Evolutionary conservation across 257 asterid species (phyloP).

Genomic region (Agastache rugosa): DNA sequence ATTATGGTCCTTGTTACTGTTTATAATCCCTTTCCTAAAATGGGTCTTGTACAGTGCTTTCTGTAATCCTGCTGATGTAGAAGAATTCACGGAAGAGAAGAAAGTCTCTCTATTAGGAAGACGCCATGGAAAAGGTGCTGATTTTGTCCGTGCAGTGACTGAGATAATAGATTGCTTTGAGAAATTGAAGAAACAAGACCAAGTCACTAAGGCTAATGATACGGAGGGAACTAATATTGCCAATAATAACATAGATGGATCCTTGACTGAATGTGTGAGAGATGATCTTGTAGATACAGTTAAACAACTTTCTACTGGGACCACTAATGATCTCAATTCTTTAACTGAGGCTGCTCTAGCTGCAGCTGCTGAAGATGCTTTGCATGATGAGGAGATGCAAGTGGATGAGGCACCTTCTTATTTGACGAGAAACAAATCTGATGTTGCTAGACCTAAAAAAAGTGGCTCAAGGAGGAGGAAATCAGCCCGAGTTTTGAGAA

Average conservation of each 20-base stretch:
- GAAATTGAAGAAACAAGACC: constrained; percentile 65
- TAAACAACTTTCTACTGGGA: constrained; percentile 45
- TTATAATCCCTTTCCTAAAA: neutral
- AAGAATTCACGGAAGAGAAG: constrained; percentile 91
- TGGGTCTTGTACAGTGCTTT: constrained; percentile 71
- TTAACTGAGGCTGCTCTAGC: constrained; percentile 65
- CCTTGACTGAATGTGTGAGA: constrained; percentile 46
- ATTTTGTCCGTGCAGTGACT: constrained; percentile 77
- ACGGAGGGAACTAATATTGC: constrained; percentile 45
- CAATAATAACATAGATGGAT: constrained; percentile 49
- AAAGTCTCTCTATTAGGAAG: constrained; percentile 74
- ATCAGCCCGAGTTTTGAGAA: constrained; percentile 62
- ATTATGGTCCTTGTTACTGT: constrained; percentile 20
- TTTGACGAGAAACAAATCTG: constrained; percentile 58
- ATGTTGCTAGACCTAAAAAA: constrained; percentile 47
- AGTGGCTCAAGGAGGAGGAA: constrained; percentile 50
- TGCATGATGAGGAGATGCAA: constrained; percentile 49
- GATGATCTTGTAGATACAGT: constrained; percentile 44
- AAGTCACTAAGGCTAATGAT: constrained; percentile 40
- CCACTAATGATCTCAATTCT: constrained; percentile 53
- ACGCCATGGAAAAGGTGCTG: constrained; percentile 91
- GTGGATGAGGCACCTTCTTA: constrained; percentile 47
- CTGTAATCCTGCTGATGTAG: constrained; percentile 92
- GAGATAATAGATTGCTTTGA: constrained; percentile 83
- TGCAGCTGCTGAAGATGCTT: constrained; percentile 57